These are phyloP conservation scores for Saccharum officinarum DNA, from an alignment of 176 grass and related monocot genomes.

Conservation along the genomic window DNA sequence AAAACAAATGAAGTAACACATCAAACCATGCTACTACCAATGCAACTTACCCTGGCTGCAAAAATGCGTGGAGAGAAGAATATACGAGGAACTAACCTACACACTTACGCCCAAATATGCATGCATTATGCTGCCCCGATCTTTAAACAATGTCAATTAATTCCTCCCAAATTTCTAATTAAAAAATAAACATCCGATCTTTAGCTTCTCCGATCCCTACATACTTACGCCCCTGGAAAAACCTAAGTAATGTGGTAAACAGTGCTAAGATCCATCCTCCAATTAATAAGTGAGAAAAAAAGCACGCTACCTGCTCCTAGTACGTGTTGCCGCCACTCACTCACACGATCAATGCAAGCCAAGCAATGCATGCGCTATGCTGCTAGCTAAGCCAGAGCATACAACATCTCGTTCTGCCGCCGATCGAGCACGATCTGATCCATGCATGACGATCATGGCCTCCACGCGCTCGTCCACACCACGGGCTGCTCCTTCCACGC, in stretches of 20 bases:
- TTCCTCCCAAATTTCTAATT: slow-evolving; percentile 25
- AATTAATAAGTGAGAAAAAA: neutral
- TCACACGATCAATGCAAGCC: neutral
- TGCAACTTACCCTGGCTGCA: neutral
- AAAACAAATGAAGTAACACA: neutral
- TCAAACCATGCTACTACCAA: neutral
- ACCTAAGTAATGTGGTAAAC: slow-evolving; percentile 7
- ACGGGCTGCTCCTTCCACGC: slow-evolving; percentile 91
- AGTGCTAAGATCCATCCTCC: slow-evolving; percentile 7
- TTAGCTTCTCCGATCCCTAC: slow-evolving; percentile 9
- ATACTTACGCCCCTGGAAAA: slow-evolving; percentile 23
- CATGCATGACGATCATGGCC: slow-evolving; percentile 45
- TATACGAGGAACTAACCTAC: neutral
- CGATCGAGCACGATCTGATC: neutral
- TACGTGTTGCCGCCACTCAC: neutral
- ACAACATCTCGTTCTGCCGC: neutral
- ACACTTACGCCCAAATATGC: neutral
- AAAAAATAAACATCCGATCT: neutral
- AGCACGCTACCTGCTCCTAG: neutral
- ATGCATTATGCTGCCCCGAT: neutral
- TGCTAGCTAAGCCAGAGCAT: neutral
- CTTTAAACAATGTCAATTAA: slow-evolving; percentile 33
- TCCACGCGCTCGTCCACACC: slow-evolving; percentile 93
- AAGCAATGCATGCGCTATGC: slow-evolving; percentile 7
- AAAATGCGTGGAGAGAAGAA: neutral